Conservation (phyloP, 768 basidiomycete genomes). For the Boletus subparvulus region DNA sequence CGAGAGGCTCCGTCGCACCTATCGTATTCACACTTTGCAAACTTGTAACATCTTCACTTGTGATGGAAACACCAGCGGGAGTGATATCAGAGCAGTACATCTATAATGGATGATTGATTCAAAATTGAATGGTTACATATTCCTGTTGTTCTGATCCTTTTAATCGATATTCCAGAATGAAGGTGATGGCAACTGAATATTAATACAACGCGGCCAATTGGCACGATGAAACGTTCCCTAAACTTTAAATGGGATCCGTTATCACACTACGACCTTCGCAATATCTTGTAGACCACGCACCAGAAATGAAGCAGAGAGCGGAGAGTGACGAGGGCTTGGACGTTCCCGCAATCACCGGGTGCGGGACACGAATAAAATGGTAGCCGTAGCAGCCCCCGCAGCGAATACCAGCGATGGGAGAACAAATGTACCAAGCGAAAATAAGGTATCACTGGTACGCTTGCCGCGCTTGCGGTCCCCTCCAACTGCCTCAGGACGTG, state of each 20-base stretch:
- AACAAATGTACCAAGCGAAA: slow-evolving; percentile 18
- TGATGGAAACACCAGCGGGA: no score
- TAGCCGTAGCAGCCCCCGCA: slow-evolving; percentile 43
- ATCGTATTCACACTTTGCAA: no score
- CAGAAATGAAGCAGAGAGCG: neutral
- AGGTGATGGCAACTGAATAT: no score
- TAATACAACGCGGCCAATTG: neutral
- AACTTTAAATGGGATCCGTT: neutral
- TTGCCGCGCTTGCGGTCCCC: slow-evolving; percentile 21
- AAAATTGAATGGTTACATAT: no score
- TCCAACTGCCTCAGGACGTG: slow-evolving; percentile 43
- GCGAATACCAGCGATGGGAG: slow-evolving; percentile 41
- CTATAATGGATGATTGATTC: no score
- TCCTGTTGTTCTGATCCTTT: no score
- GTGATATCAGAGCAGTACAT: no score
- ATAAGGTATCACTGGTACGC: neutral
- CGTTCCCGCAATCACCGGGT: slow-evolving; percentile 25
- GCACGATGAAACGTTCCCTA: neutral
- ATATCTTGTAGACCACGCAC: slow-evolving; percentile 6
- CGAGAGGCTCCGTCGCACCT: no score
- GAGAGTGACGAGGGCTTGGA: neutral
- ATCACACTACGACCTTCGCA: neutral
- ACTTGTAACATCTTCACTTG: no score
- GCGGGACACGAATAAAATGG: slow-evolving; percentile 31
- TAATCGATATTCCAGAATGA: no score